phyloP scores from a whole-genome alignment of 208 protist species.

The Leishmania lainsoni region DNA sequence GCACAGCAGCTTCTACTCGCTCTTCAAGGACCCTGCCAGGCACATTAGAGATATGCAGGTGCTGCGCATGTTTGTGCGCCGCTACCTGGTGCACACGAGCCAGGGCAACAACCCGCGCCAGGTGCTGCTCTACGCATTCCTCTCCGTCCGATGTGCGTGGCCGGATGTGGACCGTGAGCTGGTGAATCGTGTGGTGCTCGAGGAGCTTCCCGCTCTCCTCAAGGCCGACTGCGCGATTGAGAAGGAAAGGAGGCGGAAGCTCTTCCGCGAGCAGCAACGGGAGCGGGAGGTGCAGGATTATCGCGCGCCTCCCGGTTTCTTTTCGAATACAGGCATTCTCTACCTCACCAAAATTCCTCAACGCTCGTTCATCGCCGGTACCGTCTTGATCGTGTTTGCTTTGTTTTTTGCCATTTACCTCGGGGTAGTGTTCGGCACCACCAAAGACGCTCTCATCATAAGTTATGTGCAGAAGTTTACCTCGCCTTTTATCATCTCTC shows the following conservation, averaged over 20 bases:
- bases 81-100: constrained; percentile 80
- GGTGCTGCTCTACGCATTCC: constrained; percentile 64
- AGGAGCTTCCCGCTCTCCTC: constrained; percentile 68
- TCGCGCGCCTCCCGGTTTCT: constrained; percentile 42
- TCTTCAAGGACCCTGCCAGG: constrained; percentile 59
- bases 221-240: constrained; percentile 56
- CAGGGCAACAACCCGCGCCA: constrained; percentile 76
- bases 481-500: not conserved
- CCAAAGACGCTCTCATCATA: not conserved
- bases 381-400: constrained; percentile 38
- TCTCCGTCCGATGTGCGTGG: constrained; percentile 54
- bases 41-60: constrained; percentile 72
- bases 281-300: constrained; percentile 33
- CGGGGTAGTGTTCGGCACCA: not conserved
- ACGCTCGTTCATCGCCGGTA: constrained; percentile 52
- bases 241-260: constrained; percentile 34
- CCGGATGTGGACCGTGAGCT: constrained; percentile 60
- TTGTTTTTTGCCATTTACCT: not conserved
- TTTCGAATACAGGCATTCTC: constrained; percentile 58
- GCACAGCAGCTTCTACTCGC: constrained; percentile 50
- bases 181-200: constrained; percentile 37
- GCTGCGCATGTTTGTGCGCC: constrained; percentile 80
- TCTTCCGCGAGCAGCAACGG: constrained; percentile 5
- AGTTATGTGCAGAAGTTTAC: not conserved
- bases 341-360: constrained; percentile 59